These are phyloP conservation scores for Diaporthe sp. DNA, from an alignment of 2,329 filamentous ascomycete species.

Conservation along the genomic window DNA sequence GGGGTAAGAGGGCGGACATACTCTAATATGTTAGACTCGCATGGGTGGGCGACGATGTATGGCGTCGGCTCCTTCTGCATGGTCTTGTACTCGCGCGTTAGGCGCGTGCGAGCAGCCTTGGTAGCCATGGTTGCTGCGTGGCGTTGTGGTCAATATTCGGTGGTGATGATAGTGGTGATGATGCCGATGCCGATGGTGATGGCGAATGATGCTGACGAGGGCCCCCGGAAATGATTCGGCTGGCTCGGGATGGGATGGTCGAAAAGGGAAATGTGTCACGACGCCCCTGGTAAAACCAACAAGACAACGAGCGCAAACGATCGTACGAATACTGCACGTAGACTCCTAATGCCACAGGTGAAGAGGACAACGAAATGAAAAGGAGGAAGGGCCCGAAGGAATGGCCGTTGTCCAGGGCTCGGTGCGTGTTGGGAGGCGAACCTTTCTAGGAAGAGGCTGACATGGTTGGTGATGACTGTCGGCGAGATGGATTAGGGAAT, in stretches of 20 bases:
- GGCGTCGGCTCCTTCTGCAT: slow-evolving; percentile 82
- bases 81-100: slow-evolving; percentile 71
- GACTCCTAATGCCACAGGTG: background rate
- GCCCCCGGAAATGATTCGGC: slow-evolving; percentile 9
- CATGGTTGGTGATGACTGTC: slow-evolving; percentile 1
- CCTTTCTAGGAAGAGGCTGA: slow-evolving; percentile 6
- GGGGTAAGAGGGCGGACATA: slow-evolving; percentile 52
- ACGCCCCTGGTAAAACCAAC: background rate
- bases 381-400: background rate
- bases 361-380: slow-evolving; percentile 13
- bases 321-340: background rate
- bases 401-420: slow-evolving; percentile 11
- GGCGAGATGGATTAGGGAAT: background rate
- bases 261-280: slow-evolving; percentile 27
- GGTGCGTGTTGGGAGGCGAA: slow-evolving; percentile 5
- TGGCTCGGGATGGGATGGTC: slow-evolving; percentile 1
- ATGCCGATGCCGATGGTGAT: background rate
- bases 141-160: background rate
- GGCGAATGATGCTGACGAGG: slow-evolving; percentile 12
- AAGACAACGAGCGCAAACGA: slow-evolving; percentile 1
- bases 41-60: slow-evolving; percentile 89
- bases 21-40: slow-evolving; percentile 92
- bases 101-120: slow-evolving; percentile 40
- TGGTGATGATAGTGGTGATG: background rate
- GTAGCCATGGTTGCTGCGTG: slow-evolving; percentile 32